A percentile compares a stretch with the other conserved stretches of the same genome.
Conservation (phyloP, 805 yeast genomes). For the Wickerhamiella lipophila region DNA sequence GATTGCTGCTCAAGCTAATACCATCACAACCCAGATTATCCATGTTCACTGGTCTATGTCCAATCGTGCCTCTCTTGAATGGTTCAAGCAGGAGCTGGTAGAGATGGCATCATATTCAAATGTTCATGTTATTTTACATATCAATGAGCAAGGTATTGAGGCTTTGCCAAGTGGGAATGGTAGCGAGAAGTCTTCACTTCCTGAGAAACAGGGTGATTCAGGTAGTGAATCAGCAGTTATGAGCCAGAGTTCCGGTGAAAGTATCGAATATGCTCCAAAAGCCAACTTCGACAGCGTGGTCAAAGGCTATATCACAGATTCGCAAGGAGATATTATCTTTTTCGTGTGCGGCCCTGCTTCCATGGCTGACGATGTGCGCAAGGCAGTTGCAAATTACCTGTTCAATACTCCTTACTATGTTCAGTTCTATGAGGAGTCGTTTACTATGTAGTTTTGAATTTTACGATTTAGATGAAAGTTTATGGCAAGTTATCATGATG, state of each 20-base stretch:
- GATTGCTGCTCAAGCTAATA: slow-evolving; percentile 12
- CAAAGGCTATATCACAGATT: neutral
- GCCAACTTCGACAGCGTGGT: neutral
- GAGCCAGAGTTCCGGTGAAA: neutral
- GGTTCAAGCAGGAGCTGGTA: slow-evolving; percentile 2
- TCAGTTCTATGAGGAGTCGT: slow-evolving; percentile 11
- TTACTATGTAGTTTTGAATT: neutral
- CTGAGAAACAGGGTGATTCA: neutral
- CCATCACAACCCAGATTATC: neutral
- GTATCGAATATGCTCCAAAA: neutral
- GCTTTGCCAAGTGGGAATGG: neutral
- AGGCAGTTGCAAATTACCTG: slow-evolving; percentile 4
- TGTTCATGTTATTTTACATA: slow-evolving; percentile 2
- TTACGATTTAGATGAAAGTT: neutral
- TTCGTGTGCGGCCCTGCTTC: slow-evolving; percentile 7
- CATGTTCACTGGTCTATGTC: slow-evolving; percentile 10
- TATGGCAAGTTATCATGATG: neutral
- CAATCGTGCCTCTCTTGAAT: neutral
- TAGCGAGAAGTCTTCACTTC: neutral
- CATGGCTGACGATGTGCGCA: slow-evolving; percentile 3
- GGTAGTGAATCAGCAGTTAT: neutral
- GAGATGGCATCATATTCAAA: slow-evolving; percentile 3
- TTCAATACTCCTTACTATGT: neutral
- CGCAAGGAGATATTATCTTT: neutral
- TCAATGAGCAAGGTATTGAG: neutral